These are phyloP conservation scores for Panus rudis DNA, from an alignment of 768 basidiomycete species.

Conservation along the genomic window DNA sequence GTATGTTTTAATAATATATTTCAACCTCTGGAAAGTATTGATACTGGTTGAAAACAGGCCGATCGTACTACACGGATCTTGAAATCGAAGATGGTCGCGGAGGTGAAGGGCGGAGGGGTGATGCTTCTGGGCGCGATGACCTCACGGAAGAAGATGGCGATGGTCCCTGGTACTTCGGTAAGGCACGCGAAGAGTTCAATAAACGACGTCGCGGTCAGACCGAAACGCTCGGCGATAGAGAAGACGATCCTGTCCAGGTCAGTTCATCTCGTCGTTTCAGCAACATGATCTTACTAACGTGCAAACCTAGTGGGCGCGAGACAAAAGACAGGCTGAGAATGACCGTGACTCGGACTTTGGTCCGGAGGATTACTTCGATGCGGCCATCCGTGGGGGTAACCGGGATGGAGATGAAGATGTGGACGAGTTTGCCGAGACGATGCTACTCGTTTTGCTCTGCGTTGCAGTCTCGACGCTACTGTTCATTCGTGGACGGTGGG, in stretches of 20 bases:
- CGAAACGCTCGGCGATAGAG: conserved; percentile 31
- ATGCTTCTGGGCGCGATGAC: conserved; percentile 17
- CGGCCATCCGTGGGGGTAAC: conserved; percentile 45
- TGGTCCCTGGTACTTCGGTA: conserved; percentile 76
- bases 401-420: conserved; percentile 57
- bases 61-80: conserved; percentile 11
- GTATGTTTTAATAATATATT: conserved; percentile 21
- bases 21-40: background rate
- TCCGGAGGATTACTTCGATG: conserved; percentile 81
- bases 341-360: conserved; percentile 71
- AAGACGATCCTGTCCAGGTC: conserved; percentile 72
- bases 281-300: background rate
- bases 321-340: conserved; percentile 62
- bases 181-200: conserved; percentile 73
- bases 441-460: conserved; percentile 69
- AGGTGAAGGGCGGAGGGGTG: conserved; percentile 15
- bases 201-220: conserved; percentile 40
- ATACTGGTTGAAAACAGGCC: too few relatives aligned
- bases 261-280: conserved; percentile 13
- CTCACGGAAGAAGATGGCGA: conserved; percentile 39
- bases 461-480: conserved; percentile 66
- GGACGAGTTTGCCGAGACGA: conserved; percentile 75
- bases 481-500: conserved; percentile 73
- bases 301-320: conserved; percentile 62
- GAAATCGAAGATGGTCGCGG: too few relatives aligned